phyloP scores from a whole-genome alignment of 1,139 yeast genomes.

The Sugiyamaella novakii region DNA sequence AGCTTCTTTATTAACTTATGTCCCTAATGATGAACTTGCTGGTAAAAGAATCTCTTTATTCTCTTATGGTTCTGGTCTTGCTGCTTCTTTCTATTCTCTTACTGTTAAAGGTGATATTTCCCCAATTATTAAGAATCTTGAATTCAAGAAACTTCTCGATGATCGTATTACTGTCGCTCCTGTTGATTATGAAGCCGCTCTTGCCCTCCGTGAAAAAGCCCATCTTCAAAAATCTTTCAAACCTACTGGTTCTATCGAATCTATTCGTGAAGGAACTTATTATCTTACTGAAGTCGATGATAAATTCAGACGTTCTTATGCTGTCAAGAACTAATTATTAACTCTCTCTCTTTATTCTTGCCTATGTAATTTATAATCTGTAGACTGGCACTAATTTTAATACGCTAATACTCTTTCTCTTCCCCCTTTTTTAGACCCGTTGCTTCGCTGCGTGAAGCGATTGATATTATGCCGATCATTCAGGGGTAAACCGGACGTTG shows the following conservation, averaged over 20 bases:
- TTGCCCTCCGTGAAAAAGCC: constrained; percentile 84
- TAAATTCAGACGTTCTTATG: constrained; percentile 81
- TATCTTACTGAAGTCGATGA: constrained; percentile 86
- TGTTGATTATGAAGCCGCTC: constrained; percentile 75
- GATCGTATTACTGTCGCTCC: constrained; percentile 73
- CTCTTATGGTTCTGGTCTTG: constrained; percentile 98
- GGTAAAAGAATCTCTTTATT: constrained; percentile 87
- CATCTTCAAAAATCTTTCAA: constrained; percentile 76
- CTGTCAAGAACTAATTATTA: constrained; percentile 45
- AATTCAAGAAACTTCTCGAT: constrained; percentile 68
- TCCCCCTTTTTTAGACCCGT: background rate
- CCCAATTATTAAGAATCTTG: constrained; percentile 62
- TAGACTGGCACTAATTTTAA: constrained; percentile 7
- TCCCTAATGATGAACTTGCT: constrained; percentile 72
- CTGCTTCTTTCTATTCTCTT: constrained; percentile 83
- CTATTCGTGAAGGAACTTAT: constrained; percentile 73
- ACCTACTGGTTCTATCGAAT: constrained; percentile 79
- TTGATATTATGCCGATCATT: background rate
- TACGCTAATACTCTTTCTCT: constrained; percentile 1
- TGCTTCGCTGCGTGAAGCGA: constrained; percentile 7
- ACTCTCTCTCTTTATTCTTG: background rate
- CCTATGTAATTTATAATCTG: constrained; percentile 12
- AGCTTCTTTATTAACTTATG: constrained; percentile 75
- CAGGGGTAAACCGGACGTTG: constrained; percentile 8
- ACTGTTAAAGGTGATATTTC: constrained; percentile 81